A percentile compares a stretch with the other conserved stretches of the same genome.
These are phyloP conservation scores for Hypoxylon sp. DNA, from an alignment of 2,329 filamentous ascomycete genomes.

Conservation along the genomic window DNA sequence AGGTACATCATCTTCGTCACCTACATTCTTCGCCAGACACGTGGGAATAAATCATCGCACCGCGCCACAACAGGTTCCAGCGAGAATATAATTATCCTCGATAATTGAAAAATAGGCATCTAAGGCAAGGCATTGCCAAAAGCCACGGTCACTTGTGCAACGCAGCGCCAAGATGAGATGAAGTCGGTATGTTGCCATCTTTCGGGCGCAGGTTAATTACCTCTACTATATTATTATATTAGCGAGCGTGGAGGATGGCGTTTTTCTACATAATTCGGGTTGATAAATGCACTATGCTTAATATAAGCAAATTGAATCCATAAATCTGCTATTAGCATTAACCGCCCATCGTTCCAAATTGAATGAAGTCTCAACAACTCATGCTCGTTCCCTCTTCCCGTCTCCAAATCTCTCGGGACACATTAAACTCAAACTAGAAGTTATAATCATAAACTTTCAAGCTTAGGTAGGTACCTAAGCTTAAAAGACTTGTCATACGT, in stretches of 20 bases:
- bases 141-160: neutral
- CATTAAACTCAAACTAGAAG: constrained; percentile 6
- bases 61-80: neutral
- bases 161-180: constrained; percentile 9
- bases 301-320: neutral
- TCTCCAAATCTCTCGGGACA: neutral
- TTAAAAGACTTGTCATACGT: constrained; percentile 28
- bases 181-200: constrained; percentile 4
- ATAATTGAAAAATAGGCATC: neutral
- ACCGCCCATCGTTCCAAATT: neutral
- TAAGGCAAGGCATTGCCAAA: neutral
- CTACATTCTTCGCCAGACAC: neutral
- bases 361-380: neutral
- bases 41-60: neutral
- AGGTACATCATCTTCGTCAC: neutral
- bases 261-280: neutral
- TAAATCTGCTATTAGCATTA: neutral
- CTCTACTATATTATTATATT: constrained; percentile 3
- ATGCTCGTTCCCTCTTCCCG: constrained; percentile 3
- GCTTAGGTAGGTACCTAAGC: too few relatives aligned
- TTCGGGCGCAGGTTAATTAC: neutral
- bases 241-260: constrained; percentile 8
- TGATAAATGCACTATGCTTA: constrained; percentile 1
- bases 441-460: too few relatives aligned
- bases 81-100: neutral